phyloP scores from a whole-genome alignment of 2,329 filamentous ascomycete species.

The Plectosphaerella plurivora region DNA sequence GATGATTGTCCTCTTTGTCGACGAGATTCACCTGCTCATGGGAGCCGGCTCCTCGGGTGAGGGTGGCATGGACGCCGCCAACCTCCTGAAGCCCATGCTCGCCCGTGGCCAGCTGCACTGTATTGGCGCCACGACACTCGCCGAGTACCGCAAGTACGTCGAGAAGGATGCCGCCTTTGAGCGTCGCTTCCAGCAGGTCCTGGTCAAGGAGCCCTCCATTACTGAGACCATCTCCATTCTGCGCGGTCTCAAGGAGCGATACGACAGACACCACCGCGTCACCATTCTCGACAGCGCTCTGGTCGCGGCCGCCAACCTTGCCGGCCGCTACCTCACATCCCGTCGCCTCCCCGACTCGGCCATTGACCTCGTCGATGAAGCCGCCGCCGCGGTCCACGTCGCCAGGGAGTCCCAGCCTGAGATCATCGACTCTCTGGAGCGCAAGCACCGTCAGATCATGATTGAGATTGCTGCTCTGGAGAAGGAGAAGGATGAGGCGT shows the following conservation, averaged over 20 bases:
- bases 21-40: slow-evolving; percentile 98
- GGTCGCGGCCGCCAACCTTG: slow-evolving; percentile 84
- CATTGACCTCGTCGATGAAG: slow-evolving; percentile 94
- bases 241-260: slow-evolving; percentile 96
- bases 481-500: slow-evolving; percentile 92
- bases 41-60: slow-evolving; percentile 91
- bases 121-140: slow-evolving; percentile 92
- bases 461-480: slow-evolving; percentile 96
- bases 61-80: slow-evolving; percentile 97
- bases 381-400: slow-evolving; percentile 92
- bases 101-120: slow-evolving; percentile 95
- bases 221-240: slow-evolving; percentile 93
- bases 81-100: slow-evolving; percentile 96
- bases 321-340: slow-evolving; percentile 87
- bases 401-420: slow-evolving; percentile 95
- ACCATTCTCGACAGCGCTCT: slow-evolving; percentile 93
- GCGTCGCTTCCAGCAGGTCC: slow-evolving; percentile 95
- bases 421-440: slow-evolving; percentile 89
- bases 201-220: slow-evolving; percentile 91
- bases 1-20: slow-evolving; percentile 96
- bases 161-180: slow-evolving; percentile 98
- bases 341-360: slow-evolving; percentile 92
- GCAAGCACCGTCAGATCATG: slow-evolving; percentile 82
- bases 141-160: slow-evolving; percentile 97
- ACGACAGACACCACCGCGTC: slow-evolving; percentile 97